Evolutionary conservation across 352 stramenopile genomes (phyloP).

Genomic region (Phytophthora sansomeana): DNA sequence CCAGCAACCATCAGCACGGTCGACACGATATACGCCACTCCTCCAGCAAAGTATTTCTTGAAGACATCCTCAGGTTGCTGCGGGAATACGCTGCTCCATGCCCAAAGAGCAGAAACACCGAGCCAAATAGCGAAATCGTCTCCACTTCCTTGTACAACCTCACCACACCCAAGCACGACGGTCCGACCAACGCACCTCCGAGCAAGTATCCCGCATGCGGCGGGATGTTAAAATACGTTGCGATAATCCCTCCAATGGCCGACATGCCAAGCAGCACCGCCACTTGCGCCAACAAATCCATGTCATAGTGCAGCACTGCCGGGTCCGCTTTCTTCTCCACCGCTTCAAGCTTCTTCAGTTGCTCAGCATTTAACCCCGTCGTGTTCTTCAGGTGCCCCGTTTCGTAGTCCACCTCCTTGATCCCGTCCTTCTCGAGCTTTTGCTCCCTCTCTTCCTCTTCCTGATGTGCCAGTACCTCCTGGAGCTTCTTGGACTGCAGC

Average conservation of each 20-base stretch:
- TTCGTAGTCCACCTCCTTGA: constrained; percentile 87
- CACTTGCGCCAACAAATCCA: constrained; percentile 86
- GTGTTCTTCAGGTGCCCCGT: constrained; percentile 82
- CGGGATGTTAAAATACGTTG: constrained; percentile 89
- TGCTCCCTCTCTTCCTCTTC: constrained; percentile 82
- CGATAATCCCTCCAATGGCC: constrained; percentile 90
- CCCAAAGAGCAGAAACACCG: constrained; percentile 94
- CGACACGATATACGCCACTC: constrained; percentile 75
- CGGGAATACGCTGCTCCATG: constrained; percentile 81
- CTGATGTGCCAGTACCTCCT: constrained; percentile 80
- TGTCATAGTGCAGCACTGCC: constrained; percentile 88
- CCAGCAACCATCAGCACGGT: constrained; percentile 79
- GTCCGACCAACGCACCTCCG: constrained; percentile 90
- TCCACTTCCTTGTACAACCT: constrained; percentile 92
- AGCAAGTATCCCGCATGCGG: constrained; percentile 93
- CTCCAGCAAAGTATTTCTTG: constrained; percentile 75
- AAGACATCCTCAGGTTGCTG: constrained; percentile 75
- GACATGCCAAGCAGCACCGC: constrained; percentile 82
- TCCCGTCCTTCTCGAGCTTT: constrained; percentile 81
- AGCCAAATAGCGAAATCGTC: constrained; percentile 94
- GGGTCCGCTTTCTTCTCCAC: constrained; percentile 86
- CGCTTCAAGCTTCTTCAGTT: constrained; percentile 79
- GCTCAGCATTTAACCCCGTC: constrained; percentile 61
- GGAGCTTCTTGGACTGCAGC: constrained; percentile 80
- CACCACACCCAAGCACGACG: constrained; percentile 88